Conservation (phyloP, 306 rosid genomes). For the Gynostemma pentaphyllum region DNA sequence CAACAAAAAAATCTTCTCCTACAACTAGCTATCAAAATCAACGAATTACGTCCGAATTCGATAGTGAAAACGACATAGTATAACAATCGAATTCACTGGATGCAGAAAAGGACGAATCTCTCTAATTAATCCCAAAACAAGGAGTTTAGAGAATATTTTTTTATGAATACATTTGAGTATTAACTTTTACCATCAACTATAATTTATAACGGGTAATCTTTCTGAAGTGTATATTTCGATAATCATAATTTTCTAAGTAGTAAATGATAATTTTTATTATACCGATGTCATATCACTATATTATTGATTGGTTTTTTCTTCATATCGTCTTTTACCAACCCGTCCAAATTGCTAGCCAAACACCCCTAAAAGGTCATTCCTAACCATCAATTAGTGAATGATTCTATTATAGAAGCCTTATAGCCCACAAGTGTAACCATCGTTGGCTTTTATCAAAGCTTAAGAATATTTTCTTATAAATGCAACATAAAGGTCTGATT, state of each 20-base stretch:
- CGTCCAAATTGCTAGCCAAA: too few species aligned
- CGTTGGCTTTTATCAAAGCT: slow-evolving; percentile 56
- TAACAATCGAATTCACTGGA: neutral
- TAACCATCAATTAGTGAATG: neutral
- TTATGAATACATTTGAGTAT: neutral
- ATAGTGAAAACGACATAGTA: too few species aligned
- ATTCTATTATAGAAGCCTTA: slow-evolving; percentile 42
- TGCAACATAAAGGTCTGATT: slow-evolving; percentile 28
- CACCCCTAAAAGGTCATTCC: too few species aligned
- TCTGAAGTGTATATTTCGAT: too few species aligned
- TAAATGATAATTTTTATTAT: too few species aligned
- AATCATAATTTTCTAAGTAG: too few species aligned
- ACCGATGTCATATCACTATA: too few species aligned
- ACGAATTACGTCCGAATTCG: too few species aligned
- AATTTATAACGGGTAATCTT: too few species aligned
- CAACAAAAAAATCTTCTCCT: neutral
- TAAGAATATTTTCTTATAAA: slow-evolving; percentile 41
- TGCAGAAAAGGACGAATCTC: neutral
- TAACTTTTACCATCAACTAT: neutral
- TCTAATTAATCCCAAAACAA: neutral
- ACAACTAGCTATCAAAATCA: too few species aligned
- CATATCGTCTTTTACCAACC: too few species aligned
- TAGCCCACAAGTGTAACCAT: slow-evolving; percentile 51
- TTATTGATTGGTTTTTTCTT: too few species aligned
- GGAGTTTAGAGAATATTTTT: neutral